A percentile compares a stretch with the other conserved stretches of the same genome.
These are phyloP conservation scores for Allomyces javanicus DNA, from an alignment of 192 early-diverging fungal genomes.

Conservation along the genomic window DNA sequence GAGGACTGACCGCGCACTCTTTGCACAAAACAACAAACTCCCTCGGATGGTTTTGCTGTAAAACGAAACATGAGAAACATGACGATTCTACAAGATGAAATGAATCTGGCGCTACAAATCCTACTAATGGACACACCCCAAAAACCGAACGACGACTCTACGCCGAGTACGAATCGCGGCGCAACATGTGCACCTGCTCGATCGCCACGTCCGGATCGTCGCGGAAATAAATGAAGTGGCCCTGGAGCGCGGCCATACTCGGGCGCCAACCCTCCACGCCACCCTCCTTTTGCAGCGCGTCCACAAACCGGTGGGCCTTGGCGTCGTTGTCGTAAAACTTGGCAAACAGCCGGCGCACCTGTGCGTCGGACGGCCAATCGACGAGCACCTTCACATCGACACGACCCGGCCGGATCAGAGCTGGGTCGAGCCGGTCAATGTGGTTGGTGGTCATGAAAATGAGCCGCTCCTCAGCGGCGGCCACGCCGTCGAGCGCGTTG, in stretches of 20 bases:
- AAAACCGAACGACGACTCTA: no score
- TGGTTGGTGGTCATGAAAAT: slow-evolving; percentile 88
- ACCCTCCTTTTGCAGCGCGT: slow-evolving; percentile 18
- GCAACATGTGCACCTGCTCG: slow-evolving; percentile 17
- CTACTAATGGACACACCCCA: no score
- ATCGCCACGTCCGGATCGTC: slow-evolving; percentile 52
- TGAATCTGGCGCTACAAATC: no score
- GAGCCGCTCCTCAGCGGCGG: slow-evolving; percentile 67
- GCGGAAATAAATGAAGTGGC: slow-evolving; percentile 82
- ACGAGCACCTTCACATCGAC: slow-evolving; percentile 57
- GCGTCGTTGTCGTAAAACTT: slow-evolving; percentile 48
- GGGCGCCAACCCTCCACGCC: slow-evolving; percentile 10
- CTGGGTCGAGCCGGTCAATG: slow-evolving; percentile 52
- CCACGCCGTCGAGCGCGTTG: slow-evolving; percentile 75
- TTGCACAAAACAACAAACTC: no score
- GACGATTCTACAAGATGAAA: no score
- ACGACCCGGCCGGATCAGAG: slow-evolving; percentile 59
- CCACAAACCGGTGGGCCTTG: slow-evolving; percentile 54
- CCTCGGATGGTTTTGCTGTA: no score
- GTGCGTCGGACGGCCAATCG: slow-evolving; percentile 44
- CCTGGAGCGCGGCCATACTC: slow-evolving; percentile 79
- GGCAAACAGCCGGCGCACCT: slow-evolving; percentile 53
- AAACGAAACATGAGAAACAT: no score
- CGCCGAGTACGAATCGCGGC: slow-evolving; percentile 5
- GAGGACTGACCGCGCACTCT: no score